These are phyloP conservation scores for Suillus alpinus DNA, from an alignment of 768 basidiomycete species.

Conservation along the genomic window DNA sequence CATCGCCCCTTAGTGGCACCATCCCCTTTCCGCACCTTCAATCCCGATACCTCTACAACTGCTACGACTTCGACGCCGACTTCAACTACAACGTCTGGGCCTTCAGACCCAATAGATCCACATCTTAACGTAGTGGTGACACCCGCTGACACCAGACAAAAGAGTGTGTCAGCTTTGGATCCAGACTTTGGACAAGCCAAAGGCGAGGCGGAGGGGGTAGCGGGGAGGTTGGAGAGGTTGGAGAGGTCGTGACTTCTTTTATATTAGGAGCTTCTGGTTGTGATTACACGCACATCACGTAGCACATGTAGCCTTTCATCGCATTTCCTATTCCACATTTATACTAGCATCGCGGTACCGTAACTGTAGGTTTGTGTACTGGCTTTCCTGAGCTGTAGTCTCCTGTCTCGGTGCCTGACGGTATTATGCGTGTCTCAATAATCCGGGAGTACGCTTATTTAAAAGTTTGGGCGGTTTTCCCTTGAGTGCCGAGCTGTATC, in stretches of 20 bases:
- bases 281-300: not conserved
- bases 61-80: conserved; percentile 32
- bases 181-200: conserved; percentile 21
- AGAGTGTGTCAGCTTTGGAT: conserved; percentile 18
- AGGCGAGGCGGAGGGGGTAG: conserved; percentile 21
- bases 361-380: not conserved
- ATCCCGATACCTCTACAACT: conserved; percentile 25
- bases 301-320: not conserved
- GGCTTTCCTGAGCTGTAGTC: not conserved
- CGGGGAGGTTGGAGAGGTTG: conserved; percentile 19
- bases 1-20: conserved; percentile 59
- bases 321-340: not conserved
- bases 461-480: not conserved
- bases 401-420: not conserved
- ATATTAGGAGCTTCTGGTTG: not conserved
- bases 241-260: conserved; percentile 12
- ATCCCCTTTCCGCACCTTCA: conserved; percentile 50
- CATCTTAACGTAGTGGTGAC: conserved; percentile 27
- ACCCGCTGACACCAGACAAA: conserved; percentile 24
- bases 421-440: not conserved
- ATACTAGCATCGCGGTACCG: not conserved
- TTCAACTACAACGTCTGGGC: conserved; percentile 33
- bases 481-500: not conserved
- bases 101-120: conserved; percentile 31
- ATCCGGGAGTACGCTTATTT: not conserved